Evolutionary conservation across 2,329 filamentous ascomycete species (phyloP).

Genomic region (Exophiala oligosperma): DNA sequence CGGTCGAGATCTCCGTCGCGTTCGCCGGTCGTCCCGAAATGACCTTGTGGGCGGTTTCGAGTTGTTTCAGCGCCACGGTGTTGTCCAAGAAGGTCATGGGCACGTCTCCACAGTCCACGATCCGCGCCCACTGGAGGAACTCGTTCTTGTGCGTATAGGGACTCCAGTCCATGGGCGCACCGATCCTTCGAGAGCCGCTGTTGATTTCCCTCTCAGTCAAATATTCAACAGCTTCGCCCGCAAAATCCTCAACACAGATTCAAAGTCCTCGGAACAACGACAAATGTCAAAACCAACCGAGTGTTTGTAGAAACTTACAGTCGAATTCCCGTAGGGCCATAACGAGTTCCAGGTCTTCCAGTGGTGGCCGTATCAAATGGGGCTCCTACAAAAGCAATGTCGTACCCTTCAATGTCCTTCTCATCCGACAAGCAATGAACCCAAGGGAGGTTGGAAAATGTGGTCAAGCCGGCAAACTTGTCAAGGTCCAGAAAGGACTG

Average conservation of each 20-base stretch:
- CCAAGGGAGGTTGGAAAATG: conserved; percentile 38
- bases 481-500: conserved; percentile 44
- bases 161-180: conserved; percentile 41
- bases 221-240: too few species aligned
- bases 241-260: neutral
- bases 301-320: conserved; percentile 23
- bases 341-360: conserved; percentile 53
- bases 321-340: conserved; percentile 54
- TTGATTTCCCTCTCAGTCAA: neutral
- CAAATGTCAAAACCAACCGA: neutral
- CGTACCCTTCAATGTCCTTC: conserved; percentile 32
- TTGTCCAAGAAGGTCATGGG: conserved; percentile 56
- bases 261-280: neutral
- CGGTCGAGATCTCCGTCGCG: conserved; percentile 38
- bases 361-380: conserved; percentile 56
- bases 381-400: conserved; percentile 50
- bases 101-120: conserved; percentile 58
- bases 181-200: conserved; percentile 50
- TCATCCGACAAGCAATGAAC: conserved; percentile 33
- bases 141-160: conserved; percentile 52
- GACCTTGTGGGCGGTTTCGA: conserved; percentile 52
- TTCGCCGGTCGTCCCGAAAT: conserved; percentile 49
- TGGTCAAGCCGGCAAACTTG: conserved; percentile 41
- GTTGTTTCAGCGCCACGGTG: conserved; percentile 55
- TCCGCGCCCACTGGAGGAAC: conserved; percentile 50